Conservation (phyloP, 2,329 filamentous ascomycete species). For the Pseudocercospora vitis region DNA sequence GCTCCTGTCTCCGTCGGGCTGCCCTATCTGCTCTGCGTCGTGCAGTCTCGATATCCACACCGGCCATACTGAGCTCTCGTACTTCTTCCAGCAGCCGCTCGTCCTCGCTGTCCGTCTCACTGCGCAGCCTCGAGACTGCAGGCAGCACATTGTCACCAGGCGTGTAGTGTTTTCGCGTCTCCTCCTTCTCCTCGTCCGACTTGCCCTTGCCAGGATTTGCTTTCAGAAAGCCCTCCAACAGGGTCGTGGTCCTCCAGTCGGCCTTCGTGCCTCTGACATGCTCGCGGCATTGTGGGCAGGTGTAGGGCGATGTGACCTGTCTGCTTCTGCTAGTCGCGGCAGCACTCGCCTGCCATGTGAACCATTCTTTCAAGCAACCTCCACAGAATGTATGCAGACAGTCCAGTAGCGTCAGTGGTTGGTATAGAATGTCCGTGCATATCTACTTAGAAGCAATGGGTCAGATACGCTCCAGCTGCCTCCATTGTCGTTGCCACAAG, state of each 20-base stretch:
- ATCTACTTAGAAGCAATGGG: constrained; percentile 64
- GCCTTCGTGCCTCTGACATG: constrained; percentile 81
- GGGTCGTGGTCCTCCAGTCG: constrained; percentile 84
- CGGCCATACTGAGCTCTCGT: constrained; percentile 70
- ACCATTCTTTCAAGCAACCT: constrained; percentile 95
- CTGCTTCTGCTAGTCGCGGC: constrained; percentile 37
- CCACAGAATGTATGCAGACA: constrained; percentile 76
- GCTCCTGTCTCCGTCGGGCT: constrained; percentile 17
- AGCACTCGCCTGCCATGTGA: constrained; percentile 70
- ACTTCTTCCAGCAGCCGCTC: constrained; percentile 69
- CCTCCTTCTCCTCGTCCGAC: constrained; percentile 69
- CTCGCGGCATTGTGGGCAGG: constrained; percentile 90
- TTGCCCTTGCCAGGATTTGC: constrained; percentile 76
- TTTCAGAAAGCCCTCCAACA: constrained; percentile 83
- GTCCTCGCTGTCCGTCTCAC: constrained; percentile 54
- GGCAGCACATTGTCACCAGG: constrained; percentile 80
- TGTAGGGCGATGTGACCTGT: constrained; percentile 61
- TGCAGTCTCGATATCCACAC: constrained; percentile 49
- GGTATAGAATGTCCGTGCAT: constrained; percentile 71
- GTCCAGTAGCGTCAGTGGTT: constrained; percentile 43
- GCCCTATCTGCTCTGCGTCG: constrained; percentile 28
- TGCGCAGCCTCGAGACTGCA: constrained; percentile 52
- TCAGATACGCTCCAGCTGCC: too few species aligned
- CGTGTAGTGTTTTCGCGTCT: constrained; percentile 73
- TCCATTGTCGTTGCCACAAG: constrained; percentile 1